These are phyloP conservation scores for Monosporascus sp. DNA, from an alignment of 2,329 filamentous ascomycete genomes.

Conservation along the genomic window DNA sequence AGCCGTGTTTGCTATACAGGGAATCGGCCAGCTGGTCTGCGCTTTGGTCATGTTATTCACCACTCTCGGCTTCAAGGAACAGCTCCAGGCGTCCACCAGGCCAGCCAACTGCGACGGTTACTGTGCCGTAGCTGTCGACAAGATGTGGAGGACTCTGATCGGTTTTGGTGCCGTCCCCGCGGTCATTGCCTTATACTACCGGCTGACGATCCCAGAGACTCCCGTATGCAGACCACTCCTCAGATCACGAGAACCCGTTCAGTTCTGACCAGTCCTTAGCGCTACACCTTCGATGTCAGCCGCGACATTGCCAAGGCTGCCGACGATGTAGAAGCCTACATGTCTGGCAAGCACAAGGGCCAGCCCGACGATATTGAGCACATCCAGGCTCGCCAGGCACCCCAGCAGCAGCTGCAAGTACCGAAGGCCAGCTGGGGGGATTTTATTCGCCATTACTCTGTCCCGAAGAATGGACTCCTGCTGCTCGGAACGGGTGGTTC, in stretches of 20 bases:
- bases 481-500: constrained; percentile 76
- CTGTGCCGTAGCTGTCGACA: constrained; percentile 69
- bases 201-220: constrained; percentile 77
- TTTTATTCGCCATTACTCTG: constrained; percentile 64
- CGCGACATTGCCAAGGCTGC: constrained; percentile 69
- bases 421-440: constrained; percentile 69
- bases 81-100: constrained; percentile 46
- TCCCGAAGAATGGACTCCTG: constrained; percentile 66
- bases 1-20: constrained; percentile 82
- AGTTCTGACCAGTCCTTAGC: constrained; percentile 25
- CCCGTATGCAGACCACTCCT: constrained; percentile 35
- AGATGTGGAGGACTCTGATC: constrained; percentile 81
- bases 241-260: neutral
- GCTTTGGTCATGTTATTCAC: constrained; percentile 73
- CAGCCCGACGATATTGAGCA: constrained; percentile 61
- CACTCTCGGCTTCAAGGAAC: constrained; percentile 63
- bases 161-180: constrained; percentile 77
- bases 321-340: constrained; percentile 70
- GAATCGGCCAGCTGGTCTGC: constrained; percentile 71
- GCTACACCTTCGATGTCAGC: constrained; percentile 79
- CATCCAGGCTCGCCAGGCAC: constrained; percentile 49
- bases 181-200: constrained; percentile 75
- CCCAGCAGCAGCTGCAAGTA: constrained; percentile 50
- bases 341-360: constrained; percentile 57
- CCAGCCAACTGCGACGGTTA: constrained; percentile 55